A percentile compares a stretch with the other conserved stretches of the same genome.
These are phyloP conservation scores for Coprinopsis marcescibilis DNA, from an alignment of 768 basidiomycete genomes.

Conservation along the genomic window DNA sequence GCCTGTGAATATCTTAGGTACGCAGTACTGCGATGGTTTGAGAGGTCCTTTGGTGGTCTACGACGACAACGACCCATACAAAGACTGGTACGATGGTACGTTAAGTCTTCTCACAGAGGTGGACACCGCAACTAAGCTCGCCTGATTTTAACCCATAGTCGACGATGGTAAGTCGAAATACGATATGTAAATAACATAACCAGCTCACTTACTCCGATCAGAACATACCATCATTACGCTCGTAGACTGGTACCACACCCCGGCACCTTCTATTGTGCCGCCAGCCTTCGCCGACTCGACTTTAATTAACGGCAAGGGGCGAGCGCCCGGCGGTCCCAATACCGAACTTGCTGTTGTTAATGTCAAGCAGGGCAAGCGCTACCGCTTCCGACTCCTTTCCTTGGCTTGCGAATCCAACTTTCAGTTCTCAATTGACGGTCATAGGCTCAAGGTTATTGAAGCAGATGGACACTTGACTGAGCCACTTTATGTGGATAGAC, in stretches of 20 bases:
- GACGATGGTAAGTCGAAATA: constrained; percentile 32
- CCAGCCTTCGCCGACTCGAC: constrained; percentile 23
- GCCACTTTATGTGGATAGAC: constrained; percentile 27
- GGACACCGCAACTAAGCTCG: background rate
- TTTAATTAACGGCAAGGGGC: constrained; percentile 35
- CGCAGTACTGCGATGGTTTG: constrained; percentile 44
- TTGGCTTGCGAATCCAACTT: constrained; percentile 27
- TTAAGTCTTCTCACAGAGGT: background rate
- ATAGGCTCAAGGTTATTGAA: constrained; percentile 34
- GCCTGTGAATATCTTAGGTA: constrained; percentile 10
- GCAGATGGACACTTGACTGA: constrained; percentile 25
- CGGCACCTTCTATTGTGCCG: constrained; percentile 15
- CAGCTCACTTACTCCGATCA: constrained; percentile 16
- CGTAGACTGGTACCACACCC: constrained; percentile 31
- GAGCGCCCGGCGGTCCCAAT: constrained; percentile 27
- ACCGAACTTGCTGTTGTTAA: constrained; percentile 27
- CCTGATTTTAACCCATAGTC: constrained; percentile 7
- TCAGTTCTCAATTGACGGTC: constrained; percentile 40
- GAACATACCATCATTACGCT: constrained; percentile 35
- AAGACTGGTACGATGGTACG: constrained; percentile 14
- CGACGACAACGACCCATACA: constrained; percentile 21
- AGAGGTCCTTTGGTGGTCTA: constrained; percentile 35
- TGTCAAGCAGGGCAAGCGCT: constrained; percentile 28
- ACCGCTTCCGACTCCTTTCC: constrained; percentile 22
- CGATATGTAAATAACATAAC: background rate